Base-by-base conservation (phyloP, 2,329 filamentous ascomycete genomes). In the Exophiala alcalophila region DNA sequence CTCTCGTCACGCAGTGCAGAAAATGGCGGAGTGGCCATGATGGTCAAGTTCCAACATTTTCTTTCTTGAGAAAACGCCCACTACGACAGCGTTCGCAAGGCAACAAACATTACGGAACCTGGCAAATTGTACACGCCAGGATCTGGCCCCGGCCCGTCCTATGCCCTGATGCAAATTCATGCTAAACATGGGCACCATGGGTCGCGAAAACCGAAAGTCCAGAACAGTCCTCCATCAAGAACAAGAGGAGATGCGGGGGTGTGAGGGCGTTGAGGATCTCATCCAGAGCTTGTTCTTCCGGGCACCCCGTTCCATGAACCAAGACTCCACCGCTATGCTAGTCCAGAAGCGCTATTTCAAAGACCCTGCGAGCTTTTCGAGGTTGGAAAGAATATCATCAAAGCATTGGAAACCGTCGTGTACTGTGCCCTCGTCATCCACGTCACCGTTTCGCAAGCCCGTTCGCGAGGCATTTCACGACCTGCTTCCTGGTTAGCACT, bases 311-410 rank as follows among this genome's bases (percentile, higher is more conserved):
- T 30, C 16, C 20, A 26, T 15, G 28, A 9, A 21, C 29, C 39
- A n/a, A 25, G 40, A 44, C 36, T 37, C 45, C 45, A 24, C 33
- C 40, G 49, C 49, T 42, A 52, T 52, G 49, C 42, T 49, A 43
- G 35, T 24, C 29, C 37, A 39, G 40, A 34, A 39, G 42, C 33
- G 34, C 37, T 20, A 12, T 26, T 42, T 25, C 14, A 16, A 12
- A 15, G 28, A 10, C 31, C 20, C 29, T 31, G 7, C 25, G 21
- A 30, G 28, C 20, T 29, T 24, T 33, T 7, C 16, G 28, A 31
- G 9, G 14, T 15, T 24, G 21, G 33, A 39, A 41, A 18, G 11
- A 46, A n/a, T n/a, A n/a, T n/a, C n/a, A n/a, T n/a, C n/a, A 28
- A 35, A 41, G 27, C 36, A 46, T 36, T 18, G 16, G 37, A 43